These are phyloP conservation scores for Terfezia boudieri DNA, from an alignment of 495 filamentous ascomycete species.

Conservation along the genomic window DNA sequence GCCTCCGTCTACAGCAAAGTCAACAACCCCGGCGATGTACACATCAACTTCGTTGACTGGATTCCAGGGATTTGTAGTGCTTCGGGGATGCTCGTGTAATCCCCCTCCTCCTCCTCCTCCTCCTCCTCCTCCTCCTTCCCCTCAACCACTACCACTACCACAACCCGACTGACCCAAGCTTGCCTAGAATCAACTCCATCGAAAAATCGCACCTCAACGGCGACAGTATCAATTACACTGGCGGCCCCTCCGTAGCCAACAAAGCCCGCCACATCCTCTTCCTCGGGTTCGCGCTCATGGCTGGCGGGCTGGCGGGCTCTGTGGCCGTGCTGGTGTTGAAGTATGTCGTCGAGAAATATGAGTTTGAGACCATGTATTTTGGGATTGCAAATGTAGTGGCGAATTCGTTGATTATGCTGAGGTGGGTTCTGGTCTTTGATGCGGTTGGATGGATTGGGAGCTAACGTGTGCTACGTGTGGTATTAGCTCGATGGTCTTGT, in stretches of 20 bases:
- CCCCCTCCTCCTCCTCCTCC: not conserved
- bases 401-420: conserved; percentile 71
- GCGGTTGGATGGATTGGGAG: not conserved
- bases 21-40: conserved; percentile 53
- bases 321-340: conserved; percentile 81
- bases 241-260: conserved; percentile 64
- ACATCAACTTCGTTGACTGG: conserved; percentile 97
- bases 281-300: conserved; percentile 80
- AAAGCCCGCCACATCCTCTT: conserved; percentile 91
- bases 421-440: conserved; percentile 28
- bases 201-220: conserved; percentile 74
- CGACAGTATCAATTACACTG: conserved; percentile 62
- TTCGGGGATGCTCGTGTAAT: conserved; percentile 71
- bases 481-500: conserved; percentile 61
- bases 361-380: conserved; percentile 73
- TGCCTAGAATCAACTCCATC: conserved; percentile 61
- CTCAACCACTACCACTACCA: not conserved
- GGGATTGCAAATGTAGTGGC: conserved; percentile 81
- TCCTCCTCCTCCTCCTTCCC: not conserved
- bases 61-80: conserved; percentile 85
- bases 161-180: not conserved
- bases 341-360: conserved; percentile 58
- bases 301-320: conserved; percentile 80
- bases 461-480: conserved; percentile 9
- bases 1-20: conserved; percentile 70